Evolutionary conservation across 345 rosid genomes (phyloP), one percentile per base, ranked within the genome.

Genomic region (Eucalyptus coolabah): DNA sequence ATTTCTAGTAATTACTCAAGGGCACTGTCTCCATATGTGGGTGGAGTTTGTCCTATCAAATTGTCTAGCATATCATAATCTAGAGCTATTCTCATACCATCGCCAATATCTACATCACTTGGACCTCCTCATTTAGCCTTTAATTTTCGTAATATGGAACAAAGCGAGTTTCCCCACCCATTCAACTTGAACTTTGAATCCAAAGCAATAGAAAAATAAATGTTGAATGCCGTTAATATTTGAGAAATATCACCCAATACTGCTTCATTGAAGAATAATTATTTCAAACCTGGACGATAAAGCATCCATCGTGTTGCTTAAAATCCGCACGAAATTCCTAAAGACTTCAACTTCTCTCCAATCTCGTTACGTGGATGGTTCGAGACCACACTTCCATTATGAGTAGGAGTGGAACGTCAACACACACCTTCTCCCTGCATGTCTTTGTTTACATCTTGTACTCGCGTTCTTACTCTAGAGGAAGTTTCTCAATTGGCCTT

Each of bases 381-480:
- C 0, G n/a, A 60, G 67, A 0, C 67, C 67, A 26, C 32, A 5
- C 8, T 26, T 26, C 0, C 32, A 26, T 59, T 12, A 11, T 24
- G 65, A 59, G n/a, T 26, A 12, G 16, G 15, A 59, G 65, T 59
- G 26, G 0, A 59, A 59, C 15, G n/a, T 59, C 65, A 24, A 59
- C 7, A 24, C 65, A 59, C 1, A 51, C 0, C n/a, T 5, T 59
- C n/a, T 59, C 65, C 65, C 26, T 24, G 4, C 14, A 59, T 12
- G n/a, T 26, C 65, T 59, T 12, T 26, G 15, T 59, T 59, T 59
- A 59, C 65, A 24, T 59, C 28, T 1, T 26, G 30, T 11, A 59
- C 65, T 60, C 16, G 4, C 4, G 8, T 60, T 26, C 32, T 60
- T 60, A 26, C 67, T 60, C 32, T 60, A 28, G 14, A 60, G 32